A percentile compares a stretch with the other conserved stretches of the same genome.
These are phyloP conservation scores for Galerina marginata DNA, from an alignment of 768 basidiomycete genomes.

Conservation along the genomic window DNA sequence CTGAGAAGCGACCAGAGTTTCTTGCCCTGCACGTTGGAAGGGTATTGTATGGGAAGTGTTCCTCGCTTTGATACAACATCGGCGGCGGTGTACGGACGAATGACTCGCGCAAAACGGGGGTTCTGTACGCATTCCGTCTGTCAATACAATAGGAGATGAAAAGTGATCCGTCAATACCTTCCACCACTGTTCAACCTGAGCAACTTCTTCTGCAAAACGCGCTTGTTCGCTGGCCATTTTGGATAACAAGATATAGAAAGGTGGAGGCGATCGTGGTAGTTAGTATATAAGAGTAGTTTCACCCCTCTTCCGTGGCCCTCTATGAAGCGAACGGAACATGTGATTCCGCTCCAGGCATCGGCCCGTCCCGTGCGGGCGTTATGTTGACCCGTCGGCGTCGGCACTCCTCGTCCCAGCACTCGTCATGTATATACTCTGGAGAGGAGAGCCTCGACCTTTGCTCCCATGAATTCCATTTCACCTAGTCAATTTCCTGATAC, in stretches of 20 bases:
- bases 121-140: conserved; percentile 49
- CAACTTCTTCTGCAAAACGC: conserved; percentile 81
- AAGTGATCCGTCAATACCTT: conserved; percentile 56
- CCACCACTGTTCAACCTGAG: conserved; percentile 89
- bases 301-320: conserved; percentile 27
- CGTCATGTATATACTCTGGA: too few species aligned
- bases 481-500: not conserved
- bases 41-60: conserved; percentile 83
- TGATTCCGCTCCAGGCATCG: conserved; percentile 43
- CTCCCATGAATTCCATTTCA: not conserved
- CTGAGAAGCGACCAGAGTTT: conserved; percentile 82
- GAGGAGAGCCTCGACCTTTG: not conserved
- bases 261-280: conserved; percentile 22
- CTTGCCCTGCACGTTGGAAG: conserved; percentile 83
- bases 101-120: conserved; percentile 86
- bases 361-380: too few species aligned
- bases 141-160: conserved; percentile 6
- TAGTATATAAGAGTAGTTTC: conserved; percentile 32
- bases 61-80: conserved; percentile 96
- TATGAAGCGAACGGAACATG: conserved; percentile 40
- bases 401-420: not conserved
- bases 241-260: conserved; percentile 18
- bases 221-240: conserved; percentile 71
- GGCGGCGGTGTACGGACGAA: conserved; percentile 89
- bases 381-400: too few species aligned